Percentiles rank a stretch among this genome's conserved stretches.
These are phyloP conservation scores for Saccharomycopsis javanensis DNA, from an alignment of 805 yeast genomes.

Conservation along the genomic window DNA sequence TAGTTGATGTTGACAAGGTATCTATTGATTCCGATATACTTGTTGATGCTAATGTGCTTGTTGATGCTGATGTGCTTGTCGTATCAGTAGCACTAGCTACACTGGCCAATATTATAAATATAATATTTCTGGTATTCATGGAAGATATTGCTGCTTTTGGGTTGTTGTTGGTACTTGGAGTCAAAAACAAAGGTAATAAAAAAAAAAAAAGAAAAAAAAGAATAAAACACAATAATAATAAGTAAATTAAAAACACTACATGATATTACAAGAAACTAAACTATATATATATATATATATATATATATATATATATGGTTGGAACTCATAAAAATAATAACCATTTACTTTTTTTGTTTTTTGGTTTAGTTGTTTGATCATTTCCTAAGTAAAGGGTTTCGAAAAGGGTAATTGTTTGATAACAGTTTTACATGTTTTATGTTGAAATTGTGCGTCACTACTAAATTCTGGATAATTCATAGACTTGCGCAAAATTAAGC, in stretches of 20 bases:
- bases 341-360: not conserved
- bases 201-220: not conserved
- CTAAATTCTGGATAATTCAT: not conserved
- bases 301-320: too few relatives aligned
- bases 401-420: not conserved
- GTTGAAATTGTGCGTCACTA: not conserved
- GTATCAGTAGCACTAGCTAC: not conserved
- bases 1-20: not conserved
- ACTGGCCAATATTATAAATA: not conserved
- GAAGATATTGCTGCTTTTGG: not conserved
- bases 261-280: not conserved
- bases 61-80: not conserved
- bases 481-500: not conserved
- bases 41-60: not conserved
- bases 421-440: not conserved
- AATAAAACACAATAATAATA: not conserved
- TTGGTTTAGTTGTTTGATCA: not conserved
- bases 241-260: not conserved
- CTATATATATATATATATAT: not conserved
- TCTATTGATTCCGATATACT: too few relatives aligned
- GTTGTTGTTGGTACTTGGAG: not conserved
- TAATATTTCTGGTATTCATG: not conserved
- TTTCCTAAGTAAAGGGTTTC: not conserved
- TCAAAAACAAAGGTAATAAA: not conserved
- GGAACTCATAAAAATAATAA: not conserved